These are phyloP conservation scores for Ascochyta viciae-villosae DNA, from an alignment of 2,329 filamentous ascomycete species.

Conservation along the genomic window DNA sequence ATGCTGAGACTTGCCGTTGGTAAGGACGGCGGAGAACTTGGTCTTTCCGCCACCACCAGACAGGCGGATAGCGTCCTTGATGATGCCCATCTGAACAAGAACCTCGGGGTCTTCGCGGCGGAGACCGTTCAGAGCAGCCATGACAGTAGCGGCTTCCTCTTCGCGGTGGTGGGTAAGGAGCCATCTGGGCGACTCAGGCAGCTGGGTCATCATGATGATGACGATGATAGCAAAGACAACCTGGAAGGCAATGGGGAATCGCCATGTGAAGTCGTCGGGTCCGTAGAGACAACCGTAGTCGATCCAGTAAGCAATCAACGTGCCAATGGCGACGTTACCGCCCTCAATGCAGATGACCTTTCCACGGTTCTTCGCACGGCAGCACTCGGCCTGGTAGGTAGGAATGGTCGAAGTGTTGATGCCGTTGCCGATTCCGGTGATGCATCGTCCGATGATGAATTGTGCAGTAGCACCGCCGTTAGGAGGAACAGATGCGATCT, in stretches of 20 bases:
- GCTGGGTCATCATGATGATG: slow-evolving; percentile 45
- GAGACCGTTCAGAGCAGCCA: slow-evolving; percentile 56
- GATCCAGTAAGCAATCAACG: slow-evolving; percentile 60
- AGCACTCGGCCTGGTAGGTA: slow-evolving; percentile 60
- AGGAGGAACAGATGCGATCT: slow-evolving; percentile 40
- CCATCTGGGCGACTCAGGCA: slow-evolving; percentile 43
- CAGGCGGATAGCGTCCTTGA: slow-evolving; percentile 60
- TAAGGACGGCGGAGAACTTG: slow-evolving; percentile 61
- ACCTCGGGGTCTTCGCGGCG: slow-evolving; percentile 63
- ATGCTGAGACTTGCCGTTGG: slow-evolving; percentile 68
- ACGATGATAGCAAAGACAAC: slow-evolving; percentile 54
- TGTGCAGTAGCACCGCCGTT: slow-evolving; percentile 51
- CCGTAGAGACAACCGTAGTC: slow-evolving; percentile 53
- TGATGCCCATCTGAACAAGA: slow-evolving; percentile 65
- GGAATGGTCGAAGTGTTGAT: slow-evolving; percentile 63
- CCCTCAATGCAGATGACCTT: slow-evolving; percentile 66
- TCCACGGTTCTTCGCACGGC: slow-evolving; percentile 63
- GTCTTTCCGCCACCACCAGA: slow-evolving; percentile 47
- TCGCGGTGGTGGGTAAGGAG: slow-evolving; percentile 47
- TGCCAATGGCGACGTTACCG: slow-evolving; percentile 59
- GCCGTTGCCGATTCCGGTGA: slow-evolving; percentile 62
- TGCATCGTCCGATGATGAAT: slow-evolving; percentile 59
- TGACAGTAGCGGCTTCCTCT: slow-evolving; percentile 56
- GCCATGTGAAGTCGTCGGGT: slow-evolving; percentile 50
- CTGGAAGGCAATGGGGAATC: slow-evolving; percentile 62